Evolutionary conservation across 2,329 filamentous ascomycete species (phyloP), one percentile per base, ranked within the genome.

Genomic region (Alternaria burnsii): DNA sequence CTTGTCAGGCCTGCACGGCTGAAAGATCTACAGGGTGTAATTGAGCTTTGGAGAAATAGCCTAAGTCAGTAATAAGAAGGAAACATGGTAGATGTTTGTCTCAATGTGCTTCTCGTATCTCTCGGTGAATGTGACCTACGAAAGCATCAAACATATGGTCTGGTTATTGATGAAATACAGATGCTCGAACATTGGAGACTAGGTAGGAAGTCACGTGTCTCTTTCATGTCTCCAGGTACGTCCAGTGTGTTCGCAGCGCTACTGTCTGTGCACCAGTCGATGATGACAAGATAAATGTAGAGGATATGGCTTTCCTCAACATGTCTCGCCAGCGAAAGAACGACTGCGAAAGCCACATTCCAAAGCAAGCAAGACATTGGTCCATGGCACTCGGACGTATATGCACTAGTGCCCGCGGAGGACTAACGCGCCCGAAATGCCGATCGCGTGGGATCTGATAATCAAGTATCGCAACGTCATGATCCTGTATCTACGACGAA

Each of bases 391-490:
- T 40, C 28, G 18, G 34, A 20, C 28, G 28, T 4, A 57, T 44
- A 2, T n/a, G 22, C n/a, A 28, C 36, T 59, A 59, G 56, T 26
- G 32, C 16, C 50, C 18, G 46, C 56, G 42, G 56, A 32, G 34
- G 26, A 22, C 42, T 20, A 48, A 47, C 38, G 50, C 42, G 34
- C 14, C 56, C 51, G 38, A 50, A 18, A 43, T 9, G 38, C 51
- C 38, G 51, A 53, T 50, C 14, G 14, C 22, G 32, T 50, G 20
- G 46, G 55, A 55, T 38, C 47, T 58, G 52, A 50, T 54, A 42
- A 36, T 52, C 55, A 34, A 52, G 32, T 51, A 64, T 64, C 32
- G 42, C 48, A 56, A 68, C 65, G 67, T 69, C 67, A 69, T 69
- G 58, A 63, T 52, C 40, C 5, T 18, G 12, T 42, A 42, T 44